Evolutionary conservation across 2,329 filamentous ascomycete genomes (phyloP).

Genomic region (Cyanodermella asteris): DNA sequence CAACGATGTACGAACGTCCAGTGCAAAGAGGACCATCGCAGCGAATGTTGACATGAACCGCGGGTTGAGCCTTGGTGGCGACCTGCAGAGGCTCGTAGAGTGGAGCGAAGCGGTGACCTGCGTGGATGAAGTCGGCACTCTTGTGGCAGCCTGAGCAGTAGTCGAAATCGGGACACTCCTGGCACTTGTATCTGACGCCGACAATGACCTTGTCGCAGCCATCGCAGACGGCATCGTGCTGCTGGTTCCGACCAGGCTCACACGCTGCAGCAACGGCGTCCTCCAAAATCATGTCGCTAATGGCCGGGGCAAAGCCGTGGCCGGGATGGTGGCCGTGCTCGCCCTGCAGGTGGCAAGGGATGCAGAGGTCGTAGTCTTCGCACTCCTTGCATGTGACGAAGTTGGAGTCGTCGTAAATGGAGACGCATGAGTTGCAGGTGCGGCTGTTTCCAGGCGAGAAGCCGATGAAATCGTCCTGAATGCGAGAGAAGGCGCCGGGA

Average conservation of each 20-base stretch:
- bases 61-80: slow-evolving; percentile 19
- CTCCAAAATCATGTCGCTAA: slow-evolving; percentile 39
- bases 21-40: slow-evolving; percentile 85
- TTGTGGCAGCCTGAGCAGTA: slow-evolving; percentile 62
- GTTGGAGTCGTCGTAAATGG: slow-evolving; percentile 50
- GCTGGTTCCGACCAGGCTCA: slow-evolving; percentile 54
- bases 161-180: slow-evolving; percentile 94
- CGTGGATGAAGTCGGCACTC: slow-evolving; percentile 47
- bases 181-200: slow-evolving; percentile 87
- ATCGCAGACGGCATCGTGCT: slow-evolving; percentile 82
- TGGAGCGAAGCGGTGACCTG: slow-evolving; percentile 68
- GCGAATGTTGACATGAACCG: slow-evolving; percentile 61
- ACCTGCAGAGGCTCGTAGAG: slow-evolving; percentile 57
- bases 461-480: no score
- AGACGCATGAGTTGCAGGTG: slow-evolving; percentile 43
- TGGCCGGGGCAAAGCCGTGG: slow-evolving; percentile 54
- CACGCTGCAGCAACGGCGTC: slow-evolving; percentile 44
- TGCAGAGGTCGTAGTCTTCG: slow-evolving; percentile 82
- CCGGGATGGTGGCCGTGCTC: slow-evolving; percentile 79
- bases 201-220: slow-evolving; percentile 70
- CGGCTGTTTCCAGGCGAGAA: slow-evolving; percentile 13
- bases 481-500: slow-evolving; percentile 6
- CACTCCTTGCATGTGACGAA: slow-evolving; percentile 74
- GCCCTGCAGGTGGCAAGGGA: slow-evolving; percentile 51
- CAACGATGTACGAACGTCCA: slow-evolving; percentile 45